Conservation (phyloP, 176 grass and related monocot species). For the Musa itinerans region DNA sequence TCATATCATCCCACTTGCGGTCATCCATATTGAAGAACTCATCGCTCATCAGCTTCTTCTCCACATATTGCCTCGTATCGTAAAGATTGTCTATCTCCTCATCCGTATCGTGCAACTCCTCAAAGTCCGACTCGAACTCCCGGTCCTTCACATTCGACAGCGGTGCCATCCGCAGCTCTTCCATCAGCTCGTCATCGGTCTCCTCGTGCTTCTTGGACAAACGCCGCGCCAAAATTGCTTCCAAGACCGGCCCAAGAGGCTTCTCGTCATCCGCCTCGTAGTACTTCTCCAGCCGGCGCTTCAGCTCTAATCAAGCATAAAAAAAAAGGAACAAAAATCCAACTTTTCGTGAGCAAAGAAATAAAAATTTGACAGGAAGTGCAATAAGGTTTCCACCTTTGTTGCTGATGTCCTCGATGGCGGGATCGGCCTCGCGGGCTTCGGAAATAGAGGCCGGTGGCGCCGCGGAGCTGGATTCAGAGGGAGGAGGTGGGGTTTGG, state of each 20-base stretch:
- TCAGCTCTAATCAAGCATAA: slow-evolving; percentile 34
- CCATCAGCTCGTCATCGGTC: slow-evolving; percentile 49
- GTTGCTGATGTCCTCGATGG: slow-evolving; percentile 19
- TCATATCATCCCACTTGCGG: slow-evolving; percentile 47
- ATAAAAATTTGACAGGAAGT: neutral
- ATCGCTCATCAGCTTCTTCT: slow-evolving; percentile 56
- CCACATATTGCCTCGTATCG: slow-evolving; percentile 68
- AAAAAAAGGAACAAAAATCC: slow-evolving; percentile 2
- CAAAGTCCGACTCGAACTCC: slow-evolving; percentile 56
- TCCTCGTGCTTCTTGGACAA: slow-evolving; percentile 37
- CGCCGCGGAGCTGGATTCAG: neutral
- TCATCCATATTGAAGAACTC: slow-evolving; percentile 73
- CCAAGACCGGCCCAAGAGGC: slow-evolving; percentile 23
- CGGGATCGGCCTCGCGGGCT: slow-evolving; percentile 9
- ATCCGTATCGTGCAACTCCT: slow-evolving; percentile 47
- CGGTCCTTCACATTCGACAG: slow-evolving; percentile 34
- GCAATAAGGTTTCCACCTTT: neutral
- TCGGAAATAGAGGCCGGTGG: neutral
- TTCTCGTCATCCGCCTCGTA: slow-evolving; percentile 34
- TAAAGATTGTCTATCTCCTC: slow-evolving; percentile 74
- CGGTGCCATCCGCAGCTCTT: slow-evolving; percentile 36
- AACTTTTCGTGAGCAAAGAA: neutral
- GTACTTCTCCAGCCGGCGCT: slow-evolving; percentile 43
- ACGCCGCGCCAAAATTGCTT: slow-evolving; percentile 43
- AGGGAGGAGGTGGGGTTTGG: neutral